Base-by-base conservation (phyloP, 2,329 filamentous ascomycete genomes). In the Juglanconis juglandina region DNA sequence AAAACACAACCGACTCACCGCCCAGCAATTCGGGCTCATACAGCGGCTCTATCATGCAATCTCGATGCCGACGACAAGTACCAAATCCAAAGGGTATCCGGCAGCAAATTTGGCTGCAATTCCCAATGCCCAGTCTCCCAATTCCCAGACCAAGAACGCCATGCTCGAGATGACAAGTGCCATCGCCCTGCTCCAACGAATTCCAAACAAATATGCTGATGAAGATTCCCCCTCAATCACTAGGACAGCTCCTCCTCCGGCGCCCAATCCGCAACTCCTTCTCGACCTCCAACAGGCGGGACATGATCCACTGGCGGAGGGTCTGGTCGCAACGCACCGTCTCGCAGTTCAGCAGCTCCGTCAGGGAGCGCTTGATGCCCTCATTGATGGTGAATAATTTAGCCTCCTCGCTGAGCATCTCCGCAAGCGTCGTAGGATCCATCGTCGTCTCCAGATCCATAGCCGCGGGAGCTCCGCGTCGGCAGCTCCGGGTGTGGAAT, bases 341-440 rank as follows among this genome's bases (percentile, higher is more conserved):
- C 32, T 82, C 79, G 71, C 82, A 86, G 72, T 86, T 87, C 66
- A 87, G 78, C 13, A 87, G 77, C 69, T 86, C 83, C 5, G 83
- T 87, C 66, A 87, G 69, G 2, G 82, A 80, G 37, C 82, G 78
- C 74, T 87, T 87, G 74, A 87, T 83, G 66, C 80, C 79, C 71
- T 86, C 83, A 71, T 84, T 85, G 71, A 86, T 79, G 63, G 80
- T 76, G 54, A 76, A 82, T 10, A 86, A 76, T 62, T 78, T 81
- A 64, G 80, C 77, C 68, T 85, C 81, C 67, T 82, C 81, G 17
- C 74, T 73, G 0, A 77, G 80, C 64, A 85, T 78, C 66, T 81
- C 79, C 62, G 74, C 74, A 30, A 81, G 68, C 6, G 78, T 77
- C 56, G 77, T 73, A 67, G 80, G 79, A 66, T 83, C 79, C 30